These are phyloP conservation scores for Oryza australiensis DNA, from an alignment of 176 grass and related monocot species.

Conservation along the genomic window DNA sequence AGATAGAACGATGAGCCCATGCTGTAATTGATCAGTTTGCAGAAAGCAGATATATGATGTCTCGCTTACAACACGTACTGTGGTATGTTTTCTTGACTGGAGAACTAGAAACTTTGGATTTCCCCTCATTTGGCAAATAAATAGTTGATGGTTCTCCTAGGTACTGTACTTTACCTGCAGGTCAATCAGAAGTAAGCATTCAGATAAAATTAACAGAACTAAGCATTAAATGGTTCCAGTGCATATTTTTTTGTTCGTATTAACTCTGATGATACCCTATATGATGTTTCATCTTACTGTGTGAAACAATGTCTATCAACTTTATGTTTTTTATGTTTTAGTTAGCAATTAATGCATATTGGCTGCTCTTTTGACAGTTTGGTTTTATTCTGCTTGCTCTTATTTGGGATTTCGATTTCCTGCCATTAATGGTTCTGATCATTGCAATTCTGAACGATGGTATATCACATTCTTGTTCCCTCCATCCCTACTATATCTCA, in stretches of 20 bases:
- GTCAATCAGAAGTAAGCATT: background rate
- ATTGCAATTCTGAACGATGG: slow-evolving; percentile 73
- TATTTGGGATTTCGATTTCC: slow-evolving; percentile 54
- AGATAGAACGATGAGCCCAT: background rate
- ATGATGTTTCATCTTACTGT: background rate
- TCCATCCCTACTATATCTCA: background rate
- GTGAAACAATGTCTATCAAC: background rate
- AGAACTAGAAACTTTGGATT: no score
- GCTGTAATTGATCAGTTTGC: background rate
- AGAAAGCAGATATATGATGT: background rate
- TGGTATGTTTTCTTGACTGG: no score
- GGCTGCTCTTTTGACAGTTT: slow-evolving; percentile 35
- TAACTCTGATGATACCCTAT: background rate
- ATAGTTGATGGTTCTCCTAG: background rate
- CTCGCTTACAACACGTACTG: no score
- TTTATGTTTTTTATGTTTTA: background rate
- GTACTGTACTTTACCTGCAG: background rate
- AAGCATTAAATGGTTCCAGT: background rate
- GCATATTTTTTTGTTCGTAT: background rate
- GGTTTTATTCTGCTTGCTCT: slow-evolving; percentile 60
- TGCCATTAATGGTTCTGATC: slow-evolving; percentile 67
- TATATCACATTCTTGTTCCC: slow-evolving; percentile 11
- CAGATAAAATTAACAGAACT: background rate
- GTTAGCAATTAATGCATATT: slow-evolving; percentile 4
- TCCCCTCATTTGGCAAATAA: background rate